Base-by-base conservation (phyloP, 768 basidiomycete genomes). In the Lactifluus hygrophoroides region DNA sequence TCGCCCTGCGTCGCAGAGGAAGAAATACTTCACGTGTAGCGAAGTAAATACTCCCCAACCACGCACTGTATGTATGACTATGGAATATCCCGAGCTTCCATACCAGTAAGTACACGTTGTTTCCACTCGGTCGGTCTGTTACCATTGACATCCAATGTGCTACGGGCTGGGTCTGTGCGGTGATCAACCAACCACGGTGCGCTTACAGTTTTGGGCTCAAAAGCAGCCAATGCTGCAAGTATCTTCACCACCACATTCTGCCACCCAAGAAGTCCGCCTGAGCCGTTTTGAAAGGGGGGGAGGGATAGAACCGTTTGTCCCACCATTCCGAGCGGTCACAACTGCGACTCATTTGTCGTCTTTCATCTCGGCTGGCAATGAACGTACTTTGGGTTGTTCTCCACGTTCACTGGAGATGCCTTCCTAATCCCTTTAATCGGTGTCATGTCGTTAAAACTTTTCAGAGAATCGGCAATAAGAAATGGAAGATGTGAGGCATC, bases 311-410 rank as follows among this genome's bases (percentile, higher is more conserved):
- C 89, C 89, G 93, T 28, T 90, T 72, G 91, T 89, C 0, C 89
- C 88, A 1, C 88, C 90, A 21, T 74, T 71, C 30, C 74, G 69
- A 0, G 90, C 90, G 47, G 85, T 66, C 21, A 74, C 82, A 73
- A 85, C 81, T 3, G 80, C 74, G 14, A 84, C 78, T n/a, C n/a
- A n/a, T n/a, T n/a, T 44, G 62, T 80, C 82, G 25, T 74, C 76
- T 56, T 74, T 76, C 7, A 74, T 75, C 57, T 83, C 76, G 68
- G 78, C 76, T 30, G 86, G 87, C 38, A 85, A 75, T 54, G 80
- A 74, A 46, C 75, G 76, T 21, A 90, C 83, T 91, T 78, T 19
- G 90, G 90, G 69, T 91, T 90, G 68, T 91, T 87, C 23, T 77
- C 78, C 17, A 90, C 79, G 66, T 86, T 88, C 57, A 92, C 77